These are phyloP conservation scores for Trichoderma afroharzianum DNA, from an alignment of 2,329 filamentous ascomycete species.

Conservation along the genomic window DNA sequence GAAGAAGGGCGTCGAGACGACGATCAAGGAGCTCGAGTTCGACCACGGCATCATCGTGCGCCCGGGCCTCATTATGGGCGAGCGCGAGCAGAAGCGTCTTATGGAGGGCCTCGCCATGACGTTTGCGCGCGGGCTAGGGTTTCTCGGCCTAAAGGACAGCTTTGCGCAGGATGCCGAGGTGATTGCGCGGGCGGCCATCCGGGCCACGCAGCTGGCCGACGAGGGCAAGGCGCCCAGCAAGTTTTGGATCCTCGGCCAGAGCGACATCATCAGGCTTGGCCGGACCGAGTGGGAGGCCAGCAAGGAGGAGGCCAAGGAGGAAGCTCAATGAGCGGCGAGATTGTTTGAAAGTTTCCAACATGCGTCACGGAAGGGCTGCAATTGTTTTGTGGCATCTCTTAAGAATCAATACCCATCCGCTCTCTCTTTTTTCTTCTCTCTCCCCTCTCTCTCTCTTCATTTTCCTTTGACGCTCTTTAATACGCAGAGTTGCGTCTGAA, in stretches of 20 bases:
- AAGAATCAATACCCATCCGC: not conserved
- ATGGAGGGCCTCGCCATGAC: slow-evolving; percentile 55
- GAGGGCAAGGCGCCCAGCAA: slow-evolving; percentile 57
- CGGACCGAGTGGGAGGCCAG: slow-evolving; percentile 50
- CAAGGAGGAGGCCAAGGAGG: slow-evolving; percentile 26
- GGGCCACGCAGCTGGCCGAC: slow-evolving; percentile 54
- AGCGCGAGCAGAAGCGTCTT: slow-evolving; percentile 58
- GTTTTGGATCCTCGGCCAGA: slow-evolving; percentile 57
- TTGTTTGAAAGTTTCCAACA: not conserved
- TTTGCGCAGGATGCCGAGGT: slow-evolving; percentile 72
- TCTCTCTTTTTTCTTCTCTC: not conserved
- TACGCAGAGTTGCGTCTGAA: not conserved
- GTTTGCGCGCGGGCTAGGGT: slow-evolving; percentile 54
- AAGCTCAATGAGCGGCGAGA: not conserved
- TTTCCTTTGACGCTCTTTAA: not conserved
- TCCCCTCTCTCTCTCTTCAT: not conserved
- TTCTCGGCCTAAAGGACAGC: slow-evolving; percentile 57
- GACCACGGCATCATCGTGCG: slow-evolving; percentile 71
- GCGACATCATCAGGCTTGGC: slow-evolving; percentile 66
- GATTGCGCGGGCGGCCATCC: slow-evolving; percentile 65
- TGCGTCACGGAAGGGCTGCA: not conserved
- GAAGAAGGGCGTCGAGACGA: slow-evolving; percentile 85
- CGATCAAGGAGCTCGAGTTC: slow-evolving; percentile 67
- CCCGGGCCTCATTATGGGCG: slow-evolving; percentile 73
- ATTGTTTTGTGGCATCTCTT: not conserved